Evolutionary conservation across 345 rosid species (phyloP), one percentile per base, ranked within the genome.

Genomic region (Brassica nigra): DNA sequence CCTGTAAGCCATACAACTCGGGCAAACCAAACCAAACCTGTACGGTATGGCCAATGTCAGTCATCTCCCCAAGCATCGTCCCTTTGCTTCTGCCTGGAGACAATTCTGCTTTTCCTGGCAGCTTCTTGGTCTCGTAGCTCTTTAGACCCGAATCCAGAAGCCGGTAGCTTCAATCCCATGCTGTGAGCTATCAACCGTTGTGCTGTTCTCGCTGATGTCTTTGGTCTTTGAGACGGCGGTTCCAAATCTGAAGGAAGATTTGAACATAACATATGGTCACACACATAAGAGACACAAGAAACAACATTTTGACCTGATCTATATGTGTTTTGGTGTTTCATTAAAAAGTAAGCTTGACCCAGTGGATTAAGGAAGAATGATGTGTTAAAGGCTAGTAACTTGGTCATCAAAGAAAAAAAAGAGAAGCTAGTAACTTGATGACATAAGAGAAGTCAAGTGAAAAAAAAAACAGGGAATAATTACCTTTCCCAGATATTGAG

Each of bases 11-110:
- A 12, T 44, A 28, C 68, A 49, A 59, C 12, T 68, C 57, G 6
- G 4, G 58, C 18, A 62, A 36, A 33, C 15, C 15, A 10, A 66
- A 72, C 67, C 2, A 31, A 31, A 31, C 34, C 34, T 23, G 10
- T 29, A 31, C n/a, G 49, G 29, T 18, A 5, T 2, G 37, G 68
- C 33, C 14, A 70, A 34, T 18, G 74, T 82, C 74, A 83, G 59
- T 91, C 96, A 27, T 78, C 82, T 34, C 99, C 99, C 99, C 99
- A 91, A 58, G 97, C 98, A 85, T 91, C 96, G 18, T 89, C 95
- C 62, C 80, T 87, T 87, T 91, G 76, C 70, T 89, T 91, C 77
- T 92, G 98, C 83, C 99, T 88, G 0, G 86, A 66, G 79, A 84
- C 85, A 36, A 95, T 95, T 6, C 98, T 88, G 34, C 83, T 90